Evolutionary conservation across 805 yeast species (phyloP), one percentile per base, ranked within the genome.

Genomic region (Spencermartinsiella europaea): DNA sequence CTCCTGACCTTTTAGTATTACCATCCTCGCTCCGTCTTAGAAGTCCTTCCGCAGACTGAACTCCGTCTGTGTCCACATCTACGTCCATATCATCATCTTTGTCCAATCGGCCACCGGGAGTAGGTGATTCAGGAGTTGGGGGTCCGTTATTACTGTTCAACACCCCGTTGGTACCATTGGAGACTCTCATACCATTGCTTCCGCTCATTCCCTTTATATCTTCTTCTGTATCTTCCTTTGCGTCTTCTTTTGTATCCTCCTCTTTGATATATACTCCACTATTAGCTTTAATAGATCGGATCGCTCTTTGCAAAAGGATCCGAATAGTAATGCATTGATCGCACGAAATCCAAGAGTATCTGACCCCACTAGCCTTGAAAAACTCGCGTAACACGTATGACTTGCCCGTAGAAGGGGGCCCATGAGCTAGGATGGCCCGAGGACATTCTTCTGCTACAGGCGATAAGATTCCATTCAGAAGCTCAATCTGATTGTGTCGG

Each of bases 321-420:
- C 75, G 69, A 27, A 66, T 64, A 4, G 79, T 72, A 14, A 74
- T 57, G 48, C 77, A 72, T 51, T 74, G 77, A 47, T 76, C 79
- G 53, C 80, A 74, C 3, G 63, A 56, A 19, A 77, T 57, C 48
- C 71, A 52, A 3, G 78, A 66, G 21, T 58, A 59, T 3, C 60
- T 60, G 20, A 63, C 54, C 12, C 40, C 39, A 5, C 64, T 37
- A 3, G 52, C 46, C 4, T 62, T 48, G 7, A 76, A 60, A 43
- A 64, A 65, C 15, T 55, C 43, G n/a, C 48, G 52, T 8, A 76
- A 61, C 1, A 69, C 61, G 21, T 58, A 55, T 1, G 77, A 58
- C 55, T 77, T 77, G 1, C 82, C 82, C 1, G 73, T 64, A 0
- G 78, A 64, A 21, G 70, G 65, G 48, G 72, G 67, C 0, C 82